Base-by-base conservation (phyloP, 495 filamentous ascomycete genomes). In the Aspergillus steynii region DNA sequence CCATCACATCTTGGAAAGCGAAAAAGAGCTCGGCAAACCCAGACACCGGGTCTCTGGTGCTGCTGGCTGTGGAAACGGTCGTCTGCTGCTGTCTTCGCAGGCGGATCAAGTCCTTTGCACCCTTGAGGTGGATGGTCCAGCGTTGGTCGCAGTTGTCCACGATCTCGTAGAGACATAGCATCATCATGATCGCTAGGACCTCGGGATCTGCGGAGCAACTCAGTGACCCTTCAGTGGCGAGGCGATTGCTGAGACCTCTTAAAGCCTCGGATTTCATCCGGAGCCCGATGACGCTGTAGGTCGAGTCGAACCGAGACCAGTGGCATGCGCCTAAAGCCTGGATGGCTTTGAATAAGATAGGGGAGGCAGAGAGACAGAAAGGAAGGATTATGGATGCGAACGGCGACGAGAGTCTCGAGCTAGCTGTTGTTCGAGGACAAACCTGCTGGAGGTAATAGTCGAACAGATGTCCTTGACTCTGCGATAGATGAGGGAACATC, bases 1-100 rank as follows among this genome's bases (percentile, higher is more conserved):
- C 77, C 73, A 80, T 80, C 52, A 80, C 73, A 68, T 80, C 77
- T 53, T 80, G 77, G 50, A 80, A 80, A 14, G 77, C 77, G 56
- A 80, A 80, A 56, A 80, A 80, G 12, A 71, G 71, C 59, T 80
- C 77, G 0, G 74, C 72, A 56, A 80, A 79, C 0, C 63, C 63
- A 1, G 73, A 73, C 4, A 73, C 72, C 2, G 73, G 65, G 34
- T 77, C 66, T 8, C 58, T 65, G 8, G 60, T 46, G 25, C 42
- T 49, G 15, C 29, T 31, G n/a, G 66, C 34, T 3, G 53, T 29
- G 5, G 65, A 29, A n/a, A 68, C 54, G 8, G 61, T 27, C 26
- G 32, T 50, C 10, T 65, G 55, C 47, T 69, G 71, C 52, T 74
- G 69, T 60, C 73, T 68, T 42, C 72, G 65, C 3, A 75, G 62